Base-by-base conservation (phyloP, 495 filamentous ascomycete genomes). In the Aspergillus bridgeri region DNA sequence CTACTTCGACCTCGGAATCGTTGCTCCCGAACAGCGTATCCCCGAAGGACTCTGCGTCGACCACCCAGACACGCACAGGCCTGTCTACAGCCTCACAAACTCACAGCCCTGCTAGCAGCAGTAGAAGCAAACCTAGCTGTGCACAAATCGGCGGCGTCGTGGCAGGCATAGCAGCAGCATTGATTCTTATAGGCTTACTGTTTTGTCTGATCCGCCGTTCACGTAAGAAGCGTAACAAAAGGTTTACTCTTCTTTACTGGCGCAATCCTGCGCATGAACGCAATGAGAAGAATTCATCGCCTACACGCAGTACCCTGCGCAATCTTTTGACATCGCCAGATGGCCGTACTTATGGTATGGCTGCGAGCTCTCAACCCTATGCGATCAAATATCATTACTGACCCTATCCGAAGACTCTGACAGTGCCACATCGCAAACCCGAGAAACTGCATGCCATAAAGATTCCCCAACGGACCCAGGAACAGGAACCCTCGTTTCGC, bases 61-160 rank as follows among this genome's bases (percentile, higher is more conserved):
- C 51, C 3, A 53, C 51, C 22, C 18, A 46, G 21, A 49, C 43
- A 18, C 8, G 19, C n/a, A 33, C 22, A 9, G 18, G 3, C 15
- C 27, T 15, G 7, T 19, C 50, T 42, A 8, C 27, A 8, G n/a
- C 20, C 13, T 42, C n/a, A 13, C 7, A 50, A 0, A 56, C 50
- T 50, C 18, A 50, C 17, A 52, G 22, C 22, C 47, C n/a, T 6
- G 46, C 29, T 21, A 54, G 21, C 43, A 43, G 56, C 5, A 42
- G 25, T n/a, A 9, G 45, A 6, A 9, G 42, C 29, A 22, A 42
- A 17, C 65, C 42, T 27, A 60, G 54, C 22, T 48, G 24, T 6
- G 63, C 53, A 3, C 51, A 70, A 21, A 70, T 76, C 47, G 74
- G 73, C 23, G 73, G 63, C 2, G 60, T 63, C 6, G 47, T 72